phyloP scores from a whole-genome alignment of 75 land plant species.

The Isoetes taiwanensis region DNA sequence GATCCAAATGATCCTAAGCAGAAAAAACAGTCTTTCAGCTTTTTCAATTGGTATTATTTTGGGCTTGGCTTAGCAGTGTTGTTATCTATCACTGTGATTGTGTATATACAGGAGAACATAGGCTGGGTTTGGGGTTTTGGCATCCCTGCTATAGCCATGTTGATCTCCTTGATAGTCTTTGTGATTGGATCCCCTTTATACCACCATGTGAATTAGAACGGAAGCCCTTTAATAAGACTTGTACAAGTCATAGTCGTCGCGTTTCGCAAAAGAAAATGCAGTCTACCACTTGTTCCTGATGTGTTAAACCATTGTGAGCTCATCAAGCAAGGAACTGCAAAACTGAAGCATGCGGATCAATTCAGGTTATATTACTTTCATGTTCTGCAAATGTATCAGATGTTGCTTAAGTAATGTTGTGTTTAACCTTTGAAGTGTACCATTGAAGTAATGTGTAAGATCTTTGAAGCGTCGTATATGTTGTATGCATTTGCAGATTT shows the following conservation, averaged over 20 bases:
- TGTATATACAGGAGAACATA: background rate
- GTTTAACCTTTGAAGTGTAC: too few relatives aligned
- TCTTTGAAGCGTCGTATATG: too few relatives aligned
- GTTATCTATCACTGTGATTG: background rate
- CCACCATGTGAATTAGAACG: background rate
- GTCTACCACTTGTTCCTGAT: background rate
- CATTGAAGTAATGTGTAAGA: too few relatives aligned
- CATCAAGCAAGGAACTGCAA: background rate
- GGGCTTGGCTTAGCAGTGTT: background rate
- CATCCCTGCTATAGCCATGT: background rate
- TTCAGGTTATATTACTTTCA: too few relatives aligned
- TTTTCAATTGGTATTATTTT: constrained; percentile 4
- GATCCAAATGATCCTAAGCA: background rate
- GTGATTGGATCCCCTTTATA: background rate
- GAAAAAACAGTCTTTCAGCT: constrained; percentile 7
- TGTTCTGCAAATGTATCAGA: too few relatives aligned
- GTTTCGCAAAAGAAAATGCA: background rate
- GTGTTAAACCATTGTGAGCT: background rate
- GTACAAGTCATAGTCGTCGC: background rate
- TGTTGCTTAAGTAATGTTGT: too few relatives aligned
- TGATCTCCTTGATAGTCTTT: background rate
- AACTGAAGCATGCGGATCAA: background rate
- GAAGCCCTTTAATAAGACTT: background rate
- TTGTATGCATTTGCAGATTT: background rate
- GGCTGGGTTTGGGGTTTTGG: constrained; percentile 6